Evolutionary conservation across 768 basidiomycete genomes (phyloP), one percentile per base, ranked within the genome.

Genomic region (Trametes cingulata): DNA sequence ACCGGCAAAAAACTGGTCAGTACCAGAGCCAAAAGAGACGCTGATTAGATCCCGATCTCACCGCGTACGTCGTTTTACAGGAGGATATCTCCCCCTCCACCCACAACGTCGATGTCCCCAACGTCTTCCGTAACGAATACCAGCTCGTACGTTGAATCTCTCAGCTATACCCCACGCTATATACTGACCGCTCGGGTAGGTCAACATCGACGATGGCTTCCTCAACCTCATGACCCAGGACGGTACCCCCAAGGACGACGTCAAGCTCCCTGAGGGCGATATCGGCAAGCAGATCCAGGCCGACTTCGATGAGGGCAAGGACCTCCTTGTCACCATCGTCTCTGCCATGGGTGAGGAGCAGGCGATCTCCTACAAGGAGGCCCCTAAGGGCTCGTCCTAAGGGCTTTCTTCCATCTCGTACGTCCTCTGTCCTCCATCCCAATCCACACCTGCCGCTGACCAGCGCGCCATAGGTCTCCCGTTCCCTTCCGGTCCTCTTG

Each of bases 21-120:
- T 80, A 67, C 62, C 64, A 19, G 19, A 25, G 47, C 4, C 65
- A 42, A 65, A 29, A 27, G 36, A 43, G 13, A 41, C 22, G 52
- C 57, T 63, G 58, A 57, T 57, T 35, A 57, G 56, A 52, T 57
- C 37, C 27, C 39, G 51, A 49, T 59, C 52, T 48, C 49, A 57
- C 39, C 17, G 13, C 20, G 14, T 19, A 7, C 17, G 33, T 25
- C 40, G 35, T 19, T 39, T 37, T 63, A 77, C 73, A 93, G 90
- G 92, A 94, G 85, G 92, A 93, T 83, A 91, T 94, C 76, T 92
- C 74, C 68, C 93, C 93, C 70, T 96, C 94, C 73, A 99, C 96
- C 75, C 97, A 99, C 85, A 99, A 99, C 83, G 95, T 99, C 93
- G 95, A 98, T 68, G 96, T 97, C 71, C 96, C 96, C 75, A 91